phyloP scores from a whole-genome alignment of 176 grass and related monocot genomes.

The Juncus inflexus region DNA sequence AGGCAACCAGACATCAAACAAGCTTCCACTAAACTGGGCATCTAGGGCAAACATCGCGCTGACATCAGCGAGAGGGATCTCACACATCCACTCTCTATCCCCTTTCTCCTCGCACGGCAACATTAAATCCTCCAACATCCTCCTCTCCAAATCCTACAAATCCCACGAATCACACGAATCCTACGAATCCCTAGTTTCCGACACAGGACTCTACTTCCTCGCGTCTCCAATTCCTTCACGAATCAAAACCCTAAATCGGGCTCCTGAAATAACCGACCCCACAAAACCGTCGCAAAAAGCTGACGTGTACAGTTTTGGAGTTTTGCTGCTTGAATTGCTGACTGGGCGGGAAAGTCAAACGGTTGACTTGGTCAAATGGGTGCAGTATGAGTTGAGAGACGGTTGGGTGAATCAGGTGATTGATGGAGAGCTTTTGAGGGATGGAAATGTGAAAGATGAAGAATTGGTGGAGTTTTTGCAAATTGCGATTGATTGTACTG shows the following conservation, averaged over 20 bases:
- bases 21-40: constrained; percentile 46
- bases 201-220: constrained; percentile 55
- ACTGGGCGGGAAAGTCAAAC: constrained; percentile 49
- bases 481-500: constrained; percentile 63
- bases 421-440: constrained; percentile 44
- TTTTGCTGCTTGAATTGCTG: constrained; percentile 77
- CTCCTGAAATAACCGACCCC: constrained; percentile 65
- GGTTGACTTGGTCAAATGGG: constrained; percentile 71
- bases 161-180: constrained; percentile 9
- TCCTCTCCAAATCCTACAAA: constrained; percentile 31
- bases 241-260: constrained; percentile 46
- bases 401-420: constrained; percentile 60
- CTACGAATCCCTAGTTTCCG: constrained; percentile 52
- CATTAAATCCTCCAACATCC: constrained; percentile 89
- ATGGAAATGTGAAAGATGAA: constrained; percentile 33
- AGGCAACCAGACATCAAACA: constrained; percentile 9
- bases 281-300: constrained; percentile 62
- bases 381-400: constrained; percentile 50
- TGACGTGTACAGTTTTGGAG: constrained; percentile 82
- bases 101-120: constrained; percentile 61
- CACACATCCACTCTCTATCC: constrained; percentile 65
- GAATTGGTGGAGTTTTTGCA: constrained; percentile 66
- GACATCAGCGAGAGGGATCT: constrained; percentile 49
- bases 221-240: constrained; percentile 38
- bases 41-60: constrained; percentile 54